A percentile compares a stretch with the other conserved stretches of the same genome.
Conservation (phyloP, 2,329 filamentous ascomycete genomes). For the Trichothecium sympodiale region DNA sequence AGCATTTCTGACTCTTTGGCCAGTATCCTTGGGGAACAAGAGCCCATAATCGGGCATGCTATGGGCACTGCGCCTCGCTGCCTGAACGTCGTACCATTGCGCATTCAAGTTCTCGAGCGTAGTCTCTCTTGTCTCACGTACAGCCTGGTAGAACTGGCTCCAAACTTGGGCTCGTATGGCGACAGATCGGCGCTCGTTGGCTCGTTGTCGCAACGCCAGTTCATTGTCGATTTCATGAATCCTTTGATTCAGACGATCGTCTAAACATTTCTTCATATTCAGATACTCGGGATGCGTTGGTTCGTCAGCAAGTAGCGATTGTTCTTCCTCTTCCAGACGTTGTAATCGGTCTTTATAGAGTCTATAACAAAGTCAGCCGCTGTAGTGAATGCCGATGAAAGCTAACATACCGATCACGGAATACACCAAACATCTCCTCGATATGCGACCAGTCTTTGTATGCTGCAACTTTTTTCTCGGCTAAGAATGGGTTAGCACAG, state of each 20-base stretch:
- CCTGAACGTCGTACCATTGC: constrained; percentile 87
- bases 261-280: constrained; percentile 78
- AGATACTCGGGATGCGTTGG: constrained; percentile 87
- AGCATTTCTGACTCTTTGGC: constrained; percentile 73
- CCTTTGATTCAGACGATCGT: constrained; percentile 72
- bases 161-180: constrained; percentile 79
- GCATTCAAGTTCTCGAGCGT: constrained; percentile 72
- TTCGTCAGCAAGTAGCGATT: constrained; percentile 44
- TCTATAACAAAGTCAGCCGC: constrained; percentile 32
- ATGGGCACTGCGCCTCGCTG: constrained; percentile 72
- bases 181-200: constrained; percentile 63
- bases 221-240: constrained; percentile 65
- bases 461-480: constrained; percentile 67
- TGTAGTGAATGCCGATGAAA: not conserved
- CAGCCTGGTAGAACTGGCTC: constrained; percentile 80
- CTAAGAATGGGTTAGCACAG: constrained; percentile 30
- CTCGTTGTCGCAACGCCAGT: constrained; percentile 60
- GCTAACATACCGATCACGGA: constrained; percentile 61
- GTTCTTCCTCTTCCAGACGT: constrained; percentile 62
- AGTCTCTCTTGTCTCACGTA: constrained; percentile 72
- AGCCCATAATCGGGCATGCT: constrained; percentile 73
- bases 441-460: constrained; percentile 70
- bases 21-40: constrained; percentile 64
- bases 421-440: constrained; percentile 78
- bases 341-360: constrained; percentile 82